Evolutionary conservation across 1,284 basidiomycete species (phyloP), one percentile per base, ranked within the genome.

Genomic region (Tremellales sp.): DNA sequence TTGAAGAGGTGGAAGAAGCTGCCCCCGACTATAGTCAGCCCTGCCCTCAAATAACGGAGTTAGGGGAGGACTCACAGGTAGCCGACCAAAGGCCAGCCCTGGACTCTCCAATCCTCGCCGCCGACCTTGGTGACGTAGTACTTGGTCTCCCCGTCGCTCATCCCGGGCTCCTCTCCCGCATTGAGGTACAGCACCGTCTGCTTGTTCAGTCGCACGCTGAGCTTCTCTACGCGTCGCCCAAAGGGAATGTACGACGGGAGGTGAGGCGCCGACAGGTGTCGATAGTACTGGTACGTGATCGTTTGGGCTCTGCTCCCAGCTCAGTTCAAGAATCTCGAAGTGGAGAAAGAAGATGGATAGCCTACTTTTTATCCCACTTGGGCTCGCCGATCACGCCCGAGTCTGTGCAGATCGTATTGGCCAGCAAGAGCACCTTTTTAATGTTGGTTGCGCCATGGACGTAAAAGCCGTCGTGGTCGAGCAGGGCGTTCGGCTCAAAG

Each of bases 41-140:
- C 16, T 18, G 22, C 9, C 9, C 16, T 13, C 14, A 21, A 39
- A 8, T 18, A 36, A 18, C 24, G 6, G 12, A 29, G 29, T 18
- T 24, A n/a, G 32, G 33, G 28, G 25, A 33, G 14, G 13, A 39
- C 65, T 55, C 36, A 66, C 67, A 65, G 32, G 47, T 14, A 43
- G 18, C 31, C 28, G 5, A 43, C 26, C 14, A 43, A 5, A 12
- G 42, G 42, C 27, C 21, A 8, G 13, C 35, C 19, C 16, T 28
- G 16, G 9, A 24, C 27, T 5, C 19, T 24, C 10, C 22, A 19
- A 12, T 12, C 12, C 22, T 19, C 32, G 9, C 32, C 48, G 18
- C 53, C 53, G 4, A 65, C 43, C 47, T 60, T 62, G 37, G 61
- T 57, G n/a, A 71, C 63, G 40, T 59, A 61, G 26, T 65, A 50